Percentiles rank a stretch among this genome's conserved stretches.
Evolutionary conservation across 495 filamentous ascomycete genomes (phyloP).

Genomic region (Aspergillus indologenus): DNA sequence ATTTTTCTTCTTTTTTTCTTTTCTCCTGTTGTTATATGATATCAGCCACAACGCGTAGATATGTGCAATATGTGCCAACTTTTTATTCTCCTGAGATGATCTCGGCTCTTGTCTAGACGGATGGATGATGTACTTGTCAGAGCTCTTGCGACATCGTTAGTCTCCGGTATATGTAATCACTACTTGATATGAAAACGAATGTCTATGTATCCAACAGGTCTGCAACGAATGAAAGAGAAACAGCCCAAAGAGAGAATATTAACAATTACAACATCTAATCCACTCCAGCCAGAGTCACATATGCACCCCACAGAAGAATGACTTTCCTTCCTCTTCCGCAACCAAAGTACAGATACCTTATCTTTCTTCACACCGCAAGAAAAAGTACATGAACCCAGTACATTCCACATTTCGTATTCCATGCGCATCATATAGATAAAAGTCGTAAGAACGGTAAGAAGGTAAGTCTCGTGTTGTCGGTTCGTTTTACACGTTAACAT

Average conservation of each 20-base stretch:
- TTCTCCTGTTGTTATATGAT: constrained; percentile 8
- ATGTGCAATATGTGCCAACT: constrained; percentile 19
- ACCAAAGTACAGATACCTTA: background rate
- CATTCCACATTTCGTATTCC: no score
- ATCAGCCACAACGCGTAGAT: constrained; percentile 22
- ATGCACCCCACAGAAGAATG: background rate
- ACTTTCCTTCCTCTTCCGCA: background rate
- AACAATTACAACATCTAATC: constrained; percentile 7
- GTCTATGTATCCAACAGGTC: background rate
- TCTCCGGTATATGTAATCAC: background rate
- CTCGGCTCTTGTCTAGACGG: background rate
- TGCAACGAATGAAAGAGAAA: background rate
- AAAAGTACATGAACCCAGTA: no score
- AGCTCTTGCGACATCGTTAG: background rate
- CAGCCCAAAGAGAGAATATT: background rate
- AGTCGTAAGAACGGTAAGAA: background rate
- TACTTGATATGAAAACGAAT: background rate
- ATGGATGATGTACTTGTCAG: no score
- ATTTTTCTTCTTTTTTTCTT: constrained; percentile 4
- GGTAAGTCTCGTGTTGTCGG: background rate
- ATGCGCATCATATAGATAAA: no score
- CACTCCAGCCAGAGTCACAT: background rate
- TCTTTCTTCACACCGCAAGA: no score
- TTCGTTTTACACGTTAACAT: background rate
- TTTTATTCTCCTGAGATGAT: background rate